These are phyloP conservation scores for Phytopythium boreale DNA, from an alignment of 352 stramenopile species.

Conservation along the genomic window DNA sequence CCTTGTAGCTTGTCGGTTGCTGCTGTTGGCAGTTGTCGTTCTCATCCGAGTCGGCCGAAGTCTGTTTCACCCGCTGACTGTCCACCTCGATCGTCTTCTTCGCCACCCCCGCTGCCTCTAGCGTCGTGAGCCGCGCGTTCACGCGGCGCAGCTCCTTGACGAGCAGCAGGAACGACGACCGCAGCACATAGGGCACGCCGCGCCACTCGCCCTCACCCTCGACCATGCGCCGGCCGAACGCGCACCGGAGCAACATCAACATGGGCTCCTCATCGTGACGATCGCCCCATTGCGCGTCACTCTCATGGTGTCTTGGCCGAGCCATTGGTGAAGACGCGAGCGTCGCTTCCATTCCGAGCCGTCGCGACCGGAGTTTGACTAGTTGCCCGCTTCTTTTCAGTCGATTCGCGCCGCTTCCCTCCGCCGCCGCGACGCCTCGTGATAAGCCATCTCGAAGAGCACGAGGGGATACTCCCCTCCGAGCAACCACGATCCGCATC, in stretches of 20 bases:
- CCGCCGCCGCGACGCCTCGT: not conserved
- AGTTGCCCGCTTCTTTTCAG: not conserved
- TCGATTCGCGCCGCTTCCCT: not conserved
- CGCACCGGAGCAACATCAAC: slow-evolving; percentile 25
- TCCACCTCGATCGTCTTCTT: not conserved
- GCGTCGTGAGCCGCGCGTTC: not conserved
- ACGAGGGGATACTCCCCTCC: not conserved
- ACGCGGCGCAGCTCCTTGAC: slow-evolving; percentile 37
- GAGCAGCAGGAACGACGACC: slow-evolving; percentile 51
- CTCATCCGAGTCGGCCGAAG: not conserved
- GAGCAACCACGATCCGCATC: not conserved
- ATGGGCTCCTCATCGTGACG: not conserved
- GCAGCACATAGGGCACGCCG: slow-evolving; percentile 42
- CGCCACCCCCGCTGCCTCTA: not conserved
- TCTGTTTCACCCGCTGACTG: not conserved
- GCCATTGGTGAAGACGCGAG: not conserved
- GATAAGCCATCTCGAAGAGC: not conserved
- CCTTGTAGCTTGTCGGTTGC: not conserved
- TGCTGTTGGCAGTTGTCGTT: not conserved
- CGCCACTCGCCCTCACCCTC: slow-evolving; percentile 39
- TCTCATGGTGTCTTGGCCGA: not conserved
- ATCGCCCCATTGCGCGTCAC: not conserved
- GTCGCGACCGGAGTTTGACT: not conserved
- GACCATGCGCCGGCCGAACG: slow-evolving; percentile 35
- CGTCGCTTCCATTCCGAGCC: not conserved